These are phyloP conservation scores for Trichaptum fuscoviolaceum DNA, from an alignment of 768 basidiomycete genomes.

Conservation along the genomic window DNA sequence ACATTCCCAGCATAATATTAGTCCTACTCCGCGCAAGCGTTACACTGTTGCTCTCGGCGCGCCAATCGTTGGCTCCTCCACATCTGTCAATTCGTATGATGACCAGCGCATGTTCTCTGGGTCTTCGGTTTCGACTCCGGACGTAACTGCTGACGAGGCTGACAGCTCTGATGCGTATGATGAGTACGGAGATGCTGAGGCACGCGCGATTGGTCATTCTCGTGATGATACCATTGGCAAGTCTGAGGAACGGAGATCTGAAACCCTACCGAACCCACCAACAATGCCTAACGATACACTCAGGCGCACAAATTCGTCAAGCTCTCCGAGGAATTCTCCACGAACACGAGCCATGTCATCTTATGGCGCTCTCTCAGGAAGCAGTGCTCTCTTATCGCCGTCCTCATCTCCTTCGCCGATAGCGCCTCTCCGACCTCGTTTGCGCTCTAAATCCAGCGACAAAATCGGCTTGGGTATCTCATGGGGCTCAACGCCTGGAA, in stretches of 20 bases:
- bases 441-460: slow-evolving; percentile 37
- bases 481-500: slow-evolving; percentile 29
- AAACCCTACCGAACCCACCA: slow-evolving; percentile 20
- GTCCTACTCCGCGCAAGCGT: slow-evolving; percentile 66
- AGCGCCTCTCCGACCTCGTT: slow-evolving; percentile 18
- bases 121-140: slow-evolving; percentile 25
- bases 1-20: slow-evolving; percentile 58
- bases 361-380: background rate
- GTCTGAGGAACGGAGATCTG: slow-evolving; percentile 23
- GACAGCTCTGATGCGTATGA: slow-evolving; percentile 20
- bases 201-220: slow-evolving; percentile 20
- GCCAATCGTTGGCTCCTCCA: slow-evolving; percentile 47
- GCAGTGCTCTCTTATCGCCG: background rate
- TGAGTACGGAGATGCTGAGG: slow-evolving; percentile 34
- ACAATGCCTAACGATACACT: slow-evolving; percentile 14
- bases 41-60: slow-evolving; percentile 84
- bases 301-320: slow-evolving; percentile 22
- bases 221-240: slow-evolving; percentile 61
- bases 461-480: slow-evolving; percentile 18
- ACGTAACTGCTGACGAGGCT: slow-evolving; percentile 15
- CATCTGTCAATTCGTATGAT: slow-evolving; percentile 21
- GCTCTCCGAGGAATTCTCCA: slow-evolving; percentile 8
- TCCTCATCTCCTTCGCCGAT: slow-evolving; percentile 11
- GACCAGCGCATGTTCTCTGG: slow-evolving; percentile 32
- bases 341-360: slow-evolving; percentile 2